Percentiles rank a stretch among this genome's conserved stretches.
phyloP scores from a whole-genome alignment of 768 basidiomycete genomes.

The Guyanaporus albipodus region DNA sequence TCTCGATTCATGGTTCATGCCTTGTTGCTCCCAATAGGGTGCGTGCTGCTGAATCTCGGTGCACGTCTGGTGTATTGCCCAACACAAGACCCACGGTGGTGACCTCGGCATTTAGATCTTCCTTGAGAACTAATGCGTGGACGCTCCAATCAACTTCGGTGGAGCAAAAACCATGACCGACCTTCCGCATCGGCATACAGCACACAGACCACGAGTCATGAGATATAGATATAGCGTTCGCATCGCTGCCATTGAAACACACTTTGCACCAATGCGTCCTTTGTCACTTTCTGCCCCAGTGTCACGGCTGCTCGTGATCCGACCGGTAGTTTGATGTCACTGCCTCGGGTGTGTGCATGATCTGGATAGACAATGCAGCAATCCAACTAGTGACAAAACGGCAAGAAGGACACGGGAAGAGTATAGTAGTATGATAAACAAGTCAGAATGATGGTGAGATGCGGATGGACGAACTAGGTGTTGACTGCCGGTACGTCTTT shows the following conservation, averaged over 20 bases:
- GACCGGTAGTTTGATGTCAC: background rate
- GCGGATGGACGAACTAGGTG: background rate
- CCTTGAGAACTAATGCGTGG: background rate
- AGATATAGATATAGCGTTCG: background rate
- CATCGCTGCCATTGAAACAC: too few relatives aligned
- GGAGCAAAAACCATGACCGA: background rate
- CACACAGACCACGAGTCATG: background rate
- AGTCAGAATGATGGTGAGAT: background rate
- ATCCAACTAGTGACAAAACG: background rate
- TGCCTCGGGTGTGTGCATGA: background rate
- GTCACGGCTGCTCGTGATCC: background rate
- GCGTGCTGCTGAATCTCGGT: background rate
- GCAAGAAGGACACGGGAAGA: background rate
- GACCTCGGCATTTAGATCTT: background rate
- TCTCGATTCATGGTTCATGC: background rate
- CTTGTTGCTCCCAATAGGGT: too few relatives aligned
- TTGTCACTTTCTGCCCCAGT: background rate
- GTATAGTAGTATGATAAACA: background rate
- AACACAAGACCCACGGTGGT: background rate
- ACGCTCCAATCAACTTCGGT: background rate
- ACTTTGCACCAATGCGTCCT: background rate
- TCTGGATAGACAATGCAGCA: background rate
- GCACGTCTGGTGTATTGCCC: background rate
- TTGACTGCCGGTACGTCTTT: background rate
- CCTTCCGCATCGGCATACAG: background rate